phyloP scores from a whole-genome alignment of 2,329 filamentous ascomycete genomes.

The Gnomoniopsis smithogilvyi region DNA sequence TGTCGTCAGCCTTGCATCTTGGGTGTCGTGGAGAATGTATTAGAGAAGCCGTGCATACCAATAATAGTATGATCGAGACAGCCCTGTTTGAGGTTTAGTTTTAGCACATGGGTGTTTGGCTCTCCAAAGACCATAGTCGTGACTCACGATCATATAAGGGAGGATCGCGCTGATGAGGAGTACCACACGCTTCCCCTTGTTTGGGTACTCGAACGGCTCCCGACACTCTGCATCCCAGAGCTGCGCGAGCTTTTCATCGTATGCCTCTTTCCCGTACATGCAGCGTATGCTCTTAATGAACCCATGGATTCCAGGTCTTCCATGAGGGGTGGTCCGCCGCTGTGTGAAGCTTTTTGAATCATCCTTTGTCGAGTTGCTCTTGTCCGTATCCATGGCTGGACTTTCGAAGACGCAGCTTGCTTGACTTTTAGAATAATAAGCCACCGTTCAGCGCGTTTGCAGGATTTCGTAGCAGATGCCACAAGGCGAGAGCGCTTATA shows the following conservation, averaged over 20 bases:
- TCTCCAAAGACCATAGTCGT: background rate
- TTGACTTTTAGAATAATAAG: no score
- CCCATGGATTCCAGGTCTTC: background rate
- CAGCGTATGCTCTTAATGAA: background rate
- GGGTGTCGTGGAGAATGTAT: background rate
- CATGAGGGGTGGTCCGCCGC: background rate
- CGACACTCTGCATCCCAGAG: background rate
- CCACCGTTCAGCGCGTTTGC: no score
- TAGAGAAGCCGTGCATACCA: background rate
- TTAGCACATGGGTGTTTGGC: background rate
- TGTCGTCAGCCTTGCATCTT: background rate
- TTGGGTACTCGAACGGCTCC: background rate
- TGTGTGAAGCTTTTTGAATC: background rate
- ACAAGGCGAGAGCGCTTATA: no score
- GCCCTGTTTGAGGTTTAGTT: background rate
- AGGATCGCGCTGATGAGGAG: background rate
- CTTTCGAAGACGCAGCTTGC: no score
- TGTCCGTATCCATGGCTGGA: no score
- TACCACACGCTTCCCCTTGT: background rate
- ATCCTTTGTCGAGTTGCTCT: slow-evolving; percentile 14
- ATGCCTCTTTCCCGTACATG: background rate
- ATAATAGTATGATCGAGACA: slow-evolving; percentile 15
- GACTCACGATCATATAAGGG: background rate
- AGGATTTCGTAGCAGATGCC: no score
- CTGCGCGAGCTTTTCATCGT: background rate